Base-by-base conservation (phyloP, 352 stramenopile genomes). In the Thalassiosira exigua region DNA sequence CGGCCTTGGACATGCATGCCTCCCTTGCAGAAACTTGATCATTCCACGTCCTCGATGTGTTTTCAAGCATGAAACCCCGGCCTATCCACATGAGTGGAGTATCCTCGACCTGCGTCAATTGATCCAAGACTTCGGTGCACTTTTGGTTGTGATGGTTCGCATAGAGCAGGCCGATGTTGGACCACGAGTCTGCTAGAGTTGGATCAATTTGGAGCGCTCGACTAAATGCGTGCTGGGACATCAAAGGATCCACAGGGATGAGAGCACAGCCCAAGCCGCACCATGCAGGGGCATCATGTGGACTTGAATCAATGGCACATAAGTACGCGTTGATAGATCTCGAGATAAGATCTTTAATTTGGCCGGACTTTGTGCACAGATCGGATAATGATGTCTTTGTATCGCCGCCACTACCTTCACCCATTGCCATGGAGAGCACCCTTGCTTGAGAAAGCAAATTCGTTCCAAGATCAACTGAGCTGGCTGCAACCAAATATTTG, bases 41-140 rank as follows among this genome's bases (percentile, higher is more conserved):
- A 64, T 64, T 60, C 75, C 64, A 73, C 24, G 12, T 33, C 24
- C 60, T 75, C 21, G 76, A 77, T 64, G 64, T 64, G 66, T 75
- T 80, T 56, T 85, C 71, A 41, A 86, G 56, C 27, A 82, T 64
- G 22, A 82, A 39, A 17, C 72, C 78, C 75, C 78, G 73, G 48
- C 66, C 64, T 41, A 92, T 89, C 87, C 87, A 92, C 82, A 91
- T 91, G 41, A 91, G 71, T 14, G 87, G 84, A 48, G 82, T 90
- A 57, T 92, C 87, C 32, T 81, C 81, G 57, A 87, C 72, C 69
- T 90, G 73, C 29, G 87, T 91, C 21, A 92, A 58, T 11, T 69
- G 58, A 56, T 92, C 79, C 39, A 89, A 79, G 4, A 85, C 54
- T 66, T 77, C 70, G 26, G 65, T 60, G 32, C 78, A 82, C 29